These are phyloP conservation scores for Candida montana DNA, from an alignment of 805 yeast genomes.

Conservation along the genomic window DNA sequence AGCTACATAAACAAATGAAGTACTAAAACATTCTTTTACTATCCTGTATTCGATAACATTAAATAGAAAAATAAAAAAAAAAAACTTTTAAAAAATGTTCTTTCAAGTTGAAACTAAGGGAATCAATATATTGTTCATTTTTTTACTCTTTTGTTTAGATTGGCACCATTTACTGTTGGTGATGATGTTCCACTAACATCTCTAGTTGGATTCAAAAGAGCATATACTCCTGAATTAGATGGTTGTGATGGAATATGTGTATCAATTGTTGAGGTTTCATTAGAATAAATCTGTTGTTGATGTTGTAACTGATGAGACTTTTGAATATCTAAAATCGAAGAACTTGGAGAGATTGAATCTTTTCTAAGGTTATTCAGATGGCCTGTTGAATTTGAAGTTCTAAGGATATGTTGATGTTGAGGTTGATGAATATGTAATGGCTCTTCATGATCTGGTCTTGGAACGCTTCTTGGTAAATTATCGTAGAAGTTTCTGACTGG, in stretches of 20 bases:
- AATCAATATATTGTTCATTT: too few species aligned
- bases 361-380: not conserved
- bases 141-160: conserved; percentile 8
- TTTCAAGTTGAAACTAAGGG: too few species aligned
- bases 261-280: not conserved
- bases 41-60: too few species aligned
- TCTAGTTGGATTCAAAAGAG: conserved; percentile 17
- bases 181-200: not conserved
- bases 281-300: not conserved
- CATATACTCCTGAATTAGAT: conserved; percentile 22
- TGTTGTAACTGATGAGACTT: not conserved
- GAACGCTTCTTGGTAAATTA: conserved; percentile 23
- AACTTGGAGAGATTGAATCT: conserved; percentile 3
- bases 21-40: too few species aligned
- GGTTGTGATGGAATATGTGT: not conserved
- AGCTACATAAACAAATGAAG: too few species aligned
- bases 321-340: not conserved
- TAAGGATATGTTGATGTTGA: not conserved
- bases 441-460: conserved; percentile 7
- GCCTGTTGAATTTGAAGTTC: not conserved
- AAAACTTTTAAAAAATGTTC: too few species aligned
- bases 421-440: not conserved
- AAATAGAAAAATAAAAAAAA: too few species aligned
- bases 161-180: conserved; percentile 16
- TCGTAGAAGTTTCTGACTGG: conserved; percentile 3